Evolutionary conservation across 768 basidiomycete species (phyloP), one percentile per base, ranked within the genome.

Genomic region (Exidia glandulosa): DNA sequence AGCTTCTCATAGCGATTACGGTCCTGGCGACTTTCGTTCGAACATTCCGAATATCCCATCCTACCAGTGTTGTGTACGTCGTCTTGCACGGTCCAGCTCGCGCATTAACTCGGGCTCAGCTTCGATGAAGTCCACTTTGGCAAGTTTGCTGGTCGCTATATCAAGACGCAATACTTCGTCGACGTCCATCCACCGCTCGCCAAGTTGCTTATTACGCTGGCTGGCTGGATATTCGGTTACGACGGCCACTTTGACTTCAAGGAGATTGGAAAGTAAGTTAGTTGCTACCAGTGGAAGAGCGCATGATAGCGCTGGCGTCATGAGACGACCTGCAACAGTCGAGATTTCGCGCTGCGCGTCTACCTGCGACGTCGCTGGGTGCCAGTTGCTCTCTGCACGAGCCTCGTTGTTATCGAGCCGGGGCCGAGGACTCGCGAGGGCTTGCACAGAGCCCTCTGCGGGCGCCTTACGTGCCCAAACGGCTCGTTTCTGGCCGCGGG

Each of bases 71-170:
- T 45, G 95, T 99, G 91, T 94, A 65, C 76, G 90, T 81, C 13
- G 4, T 32, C 1, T 48, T 33, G n/a, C 32, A 32, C 12, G 3
- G 7, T 58, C 23, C 50, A 25, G 12, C 52, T 23, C 6, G 5
- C 14, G 34, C 25, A 1, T 41, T 34, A n/a, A n/a, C n/a, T n/a
- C n/a, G n/a, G n/a, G n/a, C n/a, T n/a, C n/a, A 36, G 94, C 47
- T 98, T 98, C 71, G 95, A 98, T 70, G 95, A 98, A 72, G 95
- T 97, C 0, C 95, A 98, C 71, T 98, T 98, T 71, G 95, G 95
- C 62, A 96, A 96, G 72, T 98, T 98, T 69, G 93, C 95, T 5
- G 79, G 83, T 54, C 90, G 89, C 69, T 98, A 98, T 69, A 90
- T 97, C 79, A 90, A 90, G 77, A 86, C 88, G 37, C 81, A 85